Evolutionary conservation across 1,139 yeast genomes (phyloP), one percentile per base, ranked within the genome.

Genomic region (Saccharomyces hybrid): DNA sequence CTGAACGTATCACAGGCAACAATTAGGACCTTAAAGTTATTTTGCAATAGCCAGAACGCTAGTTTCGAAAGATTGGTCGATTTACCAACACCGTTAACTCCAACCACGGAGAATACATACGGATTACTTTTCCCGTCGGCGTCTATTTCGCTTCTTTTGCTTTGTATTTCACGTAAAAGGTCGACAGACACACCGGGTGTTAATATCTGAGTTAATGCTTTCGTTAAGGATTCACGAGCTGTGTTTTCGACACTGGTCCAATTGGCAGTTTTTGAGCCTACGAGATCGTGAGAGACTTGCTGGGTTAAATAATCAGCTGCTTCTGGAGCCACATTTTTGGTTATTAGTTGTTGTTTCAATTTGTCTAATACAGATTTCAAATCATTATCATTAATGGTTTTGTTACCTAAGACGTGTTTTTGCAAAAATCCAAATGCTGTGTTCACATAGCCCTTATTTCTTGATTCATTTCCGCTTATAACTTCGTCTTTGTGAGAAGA

Each of bases 1-100:
- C 99, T 80, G 74, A 93, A 93, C 0, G 99, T 95, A 73, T 93
- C 99, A 73, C 99, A 93, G 0, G 99, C 99, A 48, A 96, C 96
- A 63, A 93, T 87, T 55, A 93, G 77, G 1, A 93, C 96, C 63
- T 82, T 84, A 68, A 88, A 79, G 68, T 91, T 84, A 70, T 93
- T 93, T 68, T 91, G 97, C 56, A 93, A 73, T 53, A 93, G 77
- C 99, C 99, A 93, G 68, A 88, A 95, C 1, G 96, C 99, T 55
- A 93, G 75, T 71, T 91, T 93, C 44, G 98, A 95, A 58, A 93
- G 76, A 66, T 90, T 95, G 2, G 99, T 95, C 0, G 97, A 91
- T 71, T 95, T 93, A 28, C 99, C 99, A 38, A 93, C 99, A 49
- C 99, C 99, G 69, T 93, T 93, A 27, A 93, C 99, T 34, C 99